Evolutionary conservation across 176 grass and related monocot genomes (phyloP).

Genomic region (Lolium perenne): DNA sequence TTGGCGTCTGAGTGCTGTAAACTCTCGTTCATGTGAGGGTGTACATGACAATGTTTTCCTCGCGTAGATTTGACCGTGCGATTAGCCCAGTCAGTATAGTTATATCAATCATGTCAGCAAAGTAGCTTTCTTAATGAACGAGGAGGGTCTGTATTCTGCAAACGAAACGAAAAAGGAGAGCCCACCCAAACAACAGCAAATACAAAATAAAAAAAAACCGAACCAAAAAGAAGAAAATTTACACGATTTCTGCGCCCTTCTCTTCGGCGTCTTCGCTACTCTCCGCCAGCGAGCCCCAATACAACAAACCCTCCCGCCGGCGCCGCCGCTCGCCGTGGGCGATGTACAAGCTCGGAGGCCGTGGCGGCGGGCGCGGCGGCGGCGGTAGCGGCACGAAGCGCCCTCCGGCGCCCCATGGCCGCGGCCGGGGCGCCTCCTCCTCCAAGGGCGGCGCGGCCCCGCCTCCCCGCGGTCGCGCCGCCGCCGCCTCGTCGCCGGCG

Average conservation of each 20-base stretch:
- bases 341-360: conserved; percentile 78
- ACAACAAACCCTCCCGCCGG: conserved; percentile 48
- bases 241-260: conserved; percentile 52
- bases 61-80: no score
- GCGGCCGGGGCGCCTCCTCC: conserved; percentile 45
- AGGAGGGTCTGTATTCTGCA: background rate
- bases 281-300: conserved; percentile 42
- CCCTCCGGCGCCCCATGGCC: conserved; percentile 44
- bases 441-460: conserved; percentile 44
- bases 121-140: background rate
- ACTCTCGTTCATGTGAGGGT: background rate
- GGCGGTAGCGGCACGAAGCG: conserved; percentile 43
- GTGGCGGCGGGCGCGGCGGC: conserved; percentile 54
- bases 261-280: conserved; percentile 49
- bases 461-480: conserved; percentile 45
- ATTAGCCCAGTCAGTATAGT: background rate
- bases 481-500: background rate
- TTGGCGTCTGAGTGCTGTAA: background rate
- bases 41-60: no score
- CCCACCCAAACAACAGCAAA: conserved; percentile 11
- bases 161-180: background rate
- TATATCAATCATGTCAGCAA: background rate
- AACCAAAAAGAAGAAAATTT: conserved; percentile 33
- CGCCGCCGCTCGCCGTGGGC: conserved; percentile 46
- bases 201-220: conserved; percentile 23